Evolutionary conservation across 768 basidiomycete species (phyloP).

Genomic region (Exidia glandulosa): DNA sequence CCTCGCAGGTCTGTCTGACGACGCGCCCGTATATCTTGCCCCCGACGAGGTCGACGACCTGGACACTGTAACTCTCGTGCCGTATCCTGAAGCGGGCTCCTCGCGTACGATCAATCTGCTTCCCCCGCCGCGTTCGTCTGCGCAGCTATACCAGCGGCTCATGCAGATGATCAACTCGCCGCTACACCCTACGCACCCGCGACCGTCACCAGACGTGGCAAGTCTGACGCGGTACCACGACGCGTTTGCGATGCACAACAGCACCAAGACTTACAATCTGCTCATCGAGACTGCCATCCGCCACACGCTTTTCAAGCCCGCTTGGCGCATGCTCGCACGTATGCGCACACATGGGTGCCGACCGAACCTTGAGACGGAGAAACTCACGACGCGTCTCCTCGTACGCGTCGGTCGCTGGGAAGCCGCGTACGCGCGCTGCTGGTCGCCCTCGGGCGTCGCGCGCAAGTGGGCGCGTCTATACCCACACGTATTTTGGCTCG

Average conservation of each 20-base stretch:
- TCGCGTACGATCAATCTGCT: constrained; percentile 8
- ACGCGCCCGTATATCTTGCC: not conserved
- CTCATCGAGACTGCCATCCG: constrained; percentile 40
- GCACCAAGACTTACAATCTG: constrained; percentile 33
- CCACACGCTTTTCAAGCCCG: constrained; percentile 36
- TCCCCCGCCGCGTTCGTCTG: constrained; percentile 4
- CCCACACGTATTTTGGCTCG: constrained; percentile 44
- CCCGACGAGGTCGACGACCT: constrained; percentile 24
- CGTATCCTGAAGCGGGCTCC: not conserved
- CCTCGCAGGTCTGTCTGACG: not conserved
- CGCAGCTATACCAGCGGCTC: constrained; percentile 24
- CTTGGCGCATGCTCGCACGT: constrained; percentile 30
- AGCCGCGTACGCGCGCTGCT: constrained; percentile 37
- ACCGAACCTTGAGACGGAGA: constrained; percentile 43
- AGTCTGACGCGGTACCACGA: constrained; percentile 7
- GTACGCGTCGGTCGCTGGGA: constrained; percentile 47
- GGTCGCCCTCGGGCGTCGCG: constrained; percentile 11
- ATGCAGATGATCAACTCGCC: constrained; percentile 25
- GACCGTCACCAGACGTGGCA: not conserved
- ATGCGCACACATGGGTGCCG: constrained; percentile 30
- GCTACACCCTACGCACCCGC: constrained; percentile 15
- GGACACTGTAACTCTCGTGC: constrained; percentile 8
- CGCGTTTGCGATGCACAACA: constrained; percentile 21
- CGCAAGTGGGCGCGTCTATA: constrained; percentile 12
- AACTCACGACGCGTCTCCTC: constrained; percentile 45